Evolutionary conservation across 306 rosid species (phyloP).

Genomic region (Senna siamea): DNA sequence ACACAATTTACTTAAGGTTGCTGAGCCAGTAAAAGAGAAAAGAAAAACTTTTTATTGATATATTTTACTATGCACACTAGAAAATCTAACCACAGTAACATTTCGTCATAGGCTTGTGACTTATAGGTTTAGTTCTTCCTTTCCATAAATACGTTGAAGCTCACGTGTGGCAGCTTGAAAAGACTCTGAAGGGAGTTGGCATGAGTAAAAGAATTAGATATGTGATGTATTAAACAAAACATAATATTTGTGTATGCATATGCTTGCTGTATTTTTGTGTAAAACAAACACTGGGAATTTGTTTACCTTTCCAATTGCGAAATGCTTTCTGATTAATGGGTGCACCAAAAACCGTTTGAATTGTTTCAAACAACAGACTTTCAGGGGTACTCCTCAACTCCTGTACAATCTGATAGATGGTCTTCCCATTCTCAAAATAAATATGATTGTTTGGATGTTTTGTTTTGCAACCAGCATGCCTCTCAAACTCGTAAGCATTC

Average conservation of each 20-base stretch:
- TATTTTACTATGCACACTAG: neutral
- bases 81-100: neutral
- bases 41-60: neutral
- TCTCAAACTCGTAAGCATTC: slow-evolving; percentile 75
- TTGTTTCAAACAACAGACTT: slow-evolving; percentile 25
- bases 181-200: neutral
- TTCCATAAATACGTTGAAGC: slow-evolving; percentile 15
- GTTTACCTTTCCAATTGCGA: slow-evolving; percentile 17
- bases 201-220: neutral
- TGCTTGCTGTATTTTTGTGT: too few relatives aligned
- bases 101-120: neutral
- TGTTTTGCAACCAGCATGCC: slow-evolving; percentile 71
- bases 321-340: slow-evolving; percentile 15
- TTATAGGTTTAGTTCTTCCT: neutral
- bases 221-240: neutral
- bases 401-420: slow-evolving; percentile 63
- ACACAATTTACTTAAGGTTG: neutral
- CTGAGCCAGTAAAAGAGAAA: neutral
- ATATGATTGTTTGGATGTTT: slow-evolving; percentile 77
- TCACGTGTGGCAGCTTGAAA: slow-evolving; percentile 17
- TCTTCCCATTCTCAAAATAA: slow-evolving; percentile 50
- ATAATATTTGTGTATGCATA: too few relatives aligned
- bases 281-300: neutral
- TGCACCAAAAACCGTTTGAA: slow-evolving; percentile 19
- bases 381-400: slow-evolving; percentile 67